These are phyloP conservation scores for Funneliformis caledonium DNA, from an alignment of 371 early-diverging fungal genomes.

Conservation along the genomic window DNA sequence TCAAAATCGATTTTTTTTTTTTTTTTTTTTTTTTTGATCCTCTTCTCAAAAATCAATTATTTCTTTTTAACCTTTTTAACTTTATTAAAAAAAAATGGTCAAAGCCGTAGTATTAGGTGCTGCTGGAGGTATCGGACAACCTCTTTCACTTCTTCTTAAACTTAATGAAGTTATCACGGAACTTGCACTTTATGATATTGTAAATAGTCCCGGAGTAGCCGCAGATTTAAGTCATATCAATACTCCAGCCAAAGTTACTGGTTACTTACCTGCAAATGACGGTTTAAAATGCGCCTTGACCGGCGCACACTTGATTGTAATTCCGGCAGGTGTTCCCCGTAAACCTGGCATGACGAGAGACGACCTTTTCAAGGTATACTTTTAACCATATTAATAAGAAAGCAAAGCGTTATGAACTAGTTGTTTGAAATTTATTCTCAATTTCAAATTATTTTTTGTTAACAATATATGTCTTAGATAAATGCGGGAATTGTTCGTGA, in stretches of 20 bases:
- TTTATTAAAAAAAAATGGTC: constrained; percentile 39
- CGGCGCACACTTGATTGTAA: constrained; percentile 83
- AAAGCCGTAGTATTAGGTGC: constrained; percentile 78
- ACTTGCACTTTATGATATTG: constrained; percentile 76
- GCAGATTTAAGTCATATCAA: constrained; percentile 80
- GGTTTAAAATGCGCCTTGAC: constrained; percentile 69
- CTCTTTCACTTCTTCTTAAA: constrained; percentile 86
- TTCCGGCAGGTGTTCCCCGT: constrained; percentile 93
- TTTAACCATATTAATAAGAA: neutral
- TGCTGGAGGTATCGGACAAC: constrained; percentile 94
- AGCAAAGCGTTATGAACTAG: neutral
- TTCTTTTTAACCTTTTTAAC: neutral
- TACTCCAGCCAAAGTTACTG: constrained; percentile 67
- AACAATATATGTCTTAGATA: constrained; percentile 46
- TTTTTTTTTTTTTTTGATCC: too few relatives aligned
- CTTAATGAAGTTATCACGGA: constrained; percentile 68
- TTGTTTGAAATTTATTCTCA: constrained; percentile 11
- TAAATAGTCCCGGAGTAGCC: constrained; percentile 77
- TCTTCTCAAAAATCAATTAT: neutral
- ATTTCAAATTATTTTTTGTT: neutral
- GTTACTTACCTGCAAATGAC: constrained; percentile 59
- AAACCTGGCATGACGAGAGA: constrained; percentile 94
- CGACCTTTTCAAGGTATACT: constrained; percentile 71
- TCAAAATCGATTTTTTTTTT: too few relatives aligned
- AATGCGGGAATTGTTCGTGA: constrained; percentile 87